A percentile compares a stretch with the other conserved stretches of the same genome.
Conservation (phyloP, 495 filamentous ascomycete species). For the Penicillium atrosanguineum region DNA sequence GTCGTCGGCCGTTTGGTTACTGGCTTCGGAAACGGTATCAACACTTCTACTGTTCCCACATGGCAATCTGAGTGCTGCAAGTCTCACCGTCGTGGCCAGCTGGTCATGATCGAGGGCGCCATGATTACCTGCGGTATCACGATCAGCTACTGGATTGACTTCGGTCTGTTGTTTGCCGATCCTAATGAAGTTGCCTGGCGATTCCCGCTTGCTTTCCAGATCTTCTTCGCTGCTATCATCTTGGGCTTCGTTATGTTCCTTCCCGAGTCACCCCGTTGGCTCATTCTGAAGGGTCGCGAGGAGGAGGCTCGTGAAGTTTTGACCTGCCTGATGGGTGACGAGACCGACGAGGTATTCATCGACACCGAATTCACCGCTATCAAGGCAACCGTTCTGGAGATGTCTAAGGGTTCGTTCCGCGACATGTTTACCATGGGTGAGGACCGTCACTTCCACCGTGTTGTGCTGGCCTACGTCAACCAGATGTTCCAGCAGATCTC, state of each 20-base stretch:
- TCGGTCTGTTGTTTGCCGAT: conserved; percentile 64
- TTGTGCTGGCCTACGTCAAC: conserved; percentile 68
- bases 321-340: conserved; percentile 55
- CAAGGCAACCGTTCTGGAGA: conserved; percentile 73
- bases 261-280: conserved; percentile 74
- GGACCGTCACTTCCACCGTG: conserved; percentile 73
- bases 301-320: conserved; percentile 65
- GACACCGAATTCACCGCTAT: conserved; percentile 67
- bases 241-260: conserved; percentile 59
- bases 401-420: conserved; percentile 60
- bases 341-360: conserved; percentile 51
- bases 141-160: conserved; percentile 74
- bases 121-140: conserved; percentile 72
- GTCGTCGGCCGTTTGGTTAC: conserved; percentile 61
- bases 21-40: conserved; percentile 62
- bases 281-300: conserved; percentile 65
- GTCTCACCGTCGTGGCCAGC: conserved; percentile 67
- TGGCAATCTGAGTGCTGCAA: conserved; percentile 78
- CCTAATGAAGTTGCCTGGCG: conserved; percentile 67
- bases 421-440: conserved; percentile 72
- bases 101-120: conserved; percentile 77
- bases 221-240: conserved; percentile 63
- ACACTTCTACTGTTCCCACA: conserved; percentile 66
- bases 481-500: conserved; percentile 77
- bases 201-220: conserved; percentile 72